Conservation (phyloP, 805 yeast species). For the Phaffomyces opuntiae region DNA sequence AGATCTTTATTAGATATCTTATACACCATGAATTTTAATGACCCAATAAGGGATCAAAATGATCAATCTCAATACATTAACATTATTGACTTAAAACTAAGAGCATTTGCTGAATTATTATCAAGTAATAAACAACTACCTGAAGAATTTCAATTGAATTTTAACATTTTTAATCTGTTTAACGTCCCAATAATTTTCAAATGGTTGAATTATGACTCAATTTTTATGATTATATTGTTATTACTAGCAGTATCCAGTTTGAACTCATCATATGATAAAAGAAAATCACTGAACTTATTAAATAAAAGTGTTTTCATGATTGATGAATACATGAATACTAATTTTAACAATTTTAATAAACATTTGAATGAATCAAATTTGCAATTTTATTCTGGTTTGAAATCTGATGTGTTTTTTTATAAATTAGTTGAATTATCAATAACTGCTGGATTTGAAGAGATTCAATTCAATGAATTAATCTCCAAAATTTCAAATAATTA, state of each 20-base stretch:
- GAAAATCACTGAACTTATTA: conserved; percentile 11
- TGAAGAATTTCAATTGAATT: background rate
- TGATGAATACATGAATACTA: background rate
- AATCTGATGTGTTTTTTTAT: conserved; percentile 8
- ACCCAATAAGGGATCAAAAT: background rate
- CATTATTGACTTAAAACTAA: conserved; percentile 1
- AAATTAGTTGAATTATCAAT: conserved; percentile 9
- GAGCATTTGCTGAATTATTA: conserved; percentile 3
- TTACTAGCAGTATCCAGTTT: conserved; percentile 9
- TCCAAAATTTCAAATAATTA: background rate
- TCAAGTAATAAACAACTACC: background rate
- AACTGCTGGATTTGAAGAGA: conserved; percentile 7
- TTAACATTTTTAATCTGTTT: background rate
- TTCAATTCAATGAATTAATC: background rate
- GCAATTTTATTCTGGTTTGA: background rate
- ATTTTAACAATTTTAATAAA: background rate
- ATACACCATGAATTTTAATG: background rate
- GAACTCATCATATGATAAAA: conserved; percentile 15
- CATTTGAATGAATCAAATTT: background rate
- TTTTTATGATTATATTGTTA: conserved; percentile 6
- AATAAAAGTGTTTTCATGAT: background rate
- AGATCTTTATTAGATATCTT: conserved; percentile 2
- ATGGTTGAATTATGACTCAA: conserved; percentile 4
- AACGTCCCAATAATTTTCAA: background rate
- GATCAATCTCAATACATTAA: background rate